Evolutionary conservation across 805 yeast species (phyloP), one percentile per base, ranked within the genome.

Genomic region (Candida stauntonica): DNA sequence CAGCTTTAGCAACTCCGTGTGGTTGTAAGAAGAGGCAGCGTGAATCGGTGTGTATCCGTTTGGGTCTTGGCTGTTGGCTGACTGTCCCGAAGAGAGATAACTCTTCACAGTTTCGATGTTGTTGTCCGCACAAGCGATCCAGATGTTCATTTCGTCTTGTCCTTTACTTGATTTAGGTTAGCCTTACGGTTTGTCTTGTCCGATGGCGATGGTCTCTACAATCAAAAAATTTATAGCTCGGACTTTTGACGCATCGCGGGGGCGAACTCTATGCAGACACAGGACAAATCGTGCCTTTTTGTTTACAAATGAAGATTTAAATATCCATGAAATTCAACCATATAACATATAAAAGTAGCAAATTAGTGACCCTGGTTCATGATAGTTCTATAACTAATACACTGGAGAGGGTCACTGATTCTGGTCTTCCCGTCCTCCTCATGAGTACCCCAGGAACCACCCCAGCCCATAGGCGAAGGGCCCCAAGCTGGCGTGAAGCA

Each of bases 1-100:
- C 46, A 72, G 74, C 40, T 64, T 59, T 27, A 93, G 64, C 28
- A 93, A 65, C 8, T 82, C 88, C 3, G 63, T 51, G 57, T 91
- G 89, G 7, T 91, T 91, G 60, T 93, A 93, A 1, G 97, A 83
- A 3, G 94, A 95, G 2, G 99, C 98, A 1, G 99, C 99, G 60
- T 93, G 99, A 11, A 93, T 72, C 6, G 99, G 95, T 0, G 98
- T 91, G 62, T 94, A 93, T 1, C 99, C 99, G 53, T 89, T 86
- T 1, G 86, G 84, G 60, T 93, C 99, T 46, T 81, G 77, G 6
- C 82, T 73, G 54, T 86, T 82, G 3, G 96, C 75, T 3, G 79
- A 70, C 46, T 66, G 68, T 0, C 81, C 82, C 0, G 72, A 51
- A 9, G 61, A 66, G 7, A 93, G 62, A 37, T 68, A 65, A 12